These are phyloP conservation scores for Colletotrichum costaricense DNA, from an alignment of 2,329 filamentous ascomycete species.

Conservation along the genomic window DNA sequence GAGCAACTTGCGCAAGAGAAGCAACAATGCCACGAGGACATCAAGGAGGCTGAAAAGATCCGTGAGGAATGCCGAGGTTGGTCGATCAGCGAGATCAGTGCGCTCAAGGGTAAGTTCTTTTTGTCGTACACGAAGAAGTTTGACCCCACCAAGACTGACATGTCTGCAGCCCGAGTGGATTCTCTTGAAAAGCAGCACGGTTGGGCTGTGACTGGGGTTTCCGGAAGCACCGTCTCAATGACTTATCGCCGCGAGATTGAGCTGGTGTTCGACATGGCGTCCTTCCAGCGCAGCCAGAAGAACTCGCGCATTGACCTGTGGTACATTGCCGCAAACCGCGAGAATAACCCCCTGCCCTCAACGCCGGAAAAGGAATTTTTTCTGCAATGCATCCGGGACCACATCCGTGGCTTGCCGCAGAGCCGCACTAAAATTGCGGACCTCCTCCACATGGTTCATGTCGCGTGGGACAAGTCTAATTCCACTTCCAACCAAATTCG, in stretches of 20 bases:
- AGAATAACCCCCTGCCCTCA: conserved; percentile 63
- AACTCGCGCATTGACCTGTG: conserved; percentile 74
- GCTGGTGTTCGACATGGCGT: conserved; percentile 75
- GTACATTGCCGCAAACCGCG: conserved; percentile 72
- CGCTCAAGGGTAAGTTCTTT: conserved; percentile 73
- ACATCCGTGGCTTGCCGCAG: conserved; percentile 72
- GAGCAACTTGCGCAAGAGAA: conserved; percentile 75
- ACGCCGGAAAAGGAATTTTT: conserved; percentile 81
- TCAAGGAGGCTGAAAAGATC: conserved; percentile 83
- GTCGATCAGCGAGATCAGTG: conserved; percentile 83
- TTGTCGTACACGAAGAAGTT: not conserved
- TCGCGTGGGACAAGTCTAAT: conserved; percentile 74
- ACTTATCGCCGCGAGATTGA: conserved; percentile 79
- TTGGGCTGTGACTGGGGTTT: conserved; percentile 77
- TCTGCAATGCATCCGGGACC: conserved; percentile 76
- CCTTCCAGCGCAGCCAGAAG: conserved; percentile 62
- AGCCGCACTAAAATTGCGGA: conserved; percentile 64
- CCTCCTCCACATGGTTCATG: conserved; percentile 69
- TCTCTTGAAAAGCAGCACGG: conserved; percentile 73
- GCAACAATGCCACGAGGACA: conserved; percentile 76
- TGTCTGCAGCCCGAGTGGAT: conserved; percentile 69
- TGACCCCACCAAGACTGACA: conserved; percentile 49
- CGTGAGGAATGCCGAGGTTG: conserved; percentile 91
- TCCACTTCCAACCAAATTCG: conserved; percentile 70
- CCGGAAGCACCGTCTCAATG: conserved; percentile 75